phyloP scores from a whole-genome alignment of 805 yeast species.

The Ogataea polymorpha region DNA sequence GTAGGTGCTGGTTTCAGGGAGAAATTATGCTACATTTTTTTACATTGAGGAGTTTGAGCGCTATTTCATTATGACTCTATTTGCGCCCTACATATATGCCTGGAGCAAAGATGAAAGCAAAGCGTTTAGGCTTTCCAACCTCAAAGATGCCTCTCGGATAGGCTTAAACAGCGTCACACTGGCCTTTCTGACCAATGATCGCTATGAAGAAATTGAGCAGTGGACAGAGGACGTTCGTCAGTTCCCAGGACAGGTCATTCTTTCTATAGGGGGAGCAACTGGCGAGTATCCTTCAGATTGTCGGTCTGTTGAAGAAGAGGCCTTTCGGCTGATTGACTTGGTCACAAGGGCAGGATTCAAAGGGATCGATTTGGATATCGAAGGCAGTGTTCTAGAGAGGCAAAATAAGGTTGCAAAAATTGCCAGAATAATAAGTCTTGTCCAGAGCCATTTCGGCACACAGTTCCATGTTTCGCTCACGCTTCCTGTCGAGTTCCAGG shows the following conservation, averaged over 20 bases:
- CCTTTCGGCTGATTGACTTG: slow-evolving; percentile 12
- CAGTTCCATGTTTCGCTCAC: slow-evolving; percentile 26
- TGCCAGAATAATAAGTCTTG: slow-evolving; percentile 14
- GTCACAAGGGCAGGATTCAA: slow-evolving; percentile 16
- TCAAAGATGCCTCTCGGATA: slow-evolving; percentile 15
- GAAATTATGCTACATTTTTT: background rate
- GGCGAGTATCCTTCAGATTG: slow-evolving; percentile 25
- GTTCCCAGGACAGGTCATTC: slow-evolving; percentile 21
- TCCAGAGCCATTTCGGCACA: slow-evolving; percentile 7
- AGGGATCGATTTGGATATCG: slow-evolving; percentile 32
- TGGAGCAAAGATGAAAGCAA: slow-evolving; percentile 24
- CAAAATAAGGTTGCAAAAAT: slow-evolving; percentile 8
- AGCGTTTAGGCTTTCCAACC: slow-evolving; percentile 16
- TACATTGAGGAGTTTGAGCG: slow-evolving; percentile 4
- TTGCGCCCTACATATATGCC: slow-evolving; percentile 32
- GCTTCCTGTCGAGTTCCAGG: slow-evolving; percentile 28
- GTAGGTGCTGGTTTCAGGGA: background rate
- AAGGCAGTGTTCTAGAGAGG: slow-evolving; percentile 22
- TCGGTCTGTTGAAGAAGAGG: slow-evolving; percentile 16
- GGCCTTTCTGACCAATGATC: slow-evolving; percentile 27
- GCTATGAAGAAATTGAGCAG: slow-evolving; percentile 24
- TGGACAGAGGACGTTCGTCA: slow-evolving; percentile 26
- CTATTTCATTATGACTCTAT: slow-evolving; percentile 20
- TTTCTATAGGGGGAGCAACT: slow-evolving; percentile 33
- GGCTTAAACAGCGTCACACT: slow-evolving; percentile 22